These are phyloP conservation scores for Aspergillus heteromorphus DNA, from an alignment of 495 filamentous ascomycete genomes.

Conservation along the genomic window DNA sequence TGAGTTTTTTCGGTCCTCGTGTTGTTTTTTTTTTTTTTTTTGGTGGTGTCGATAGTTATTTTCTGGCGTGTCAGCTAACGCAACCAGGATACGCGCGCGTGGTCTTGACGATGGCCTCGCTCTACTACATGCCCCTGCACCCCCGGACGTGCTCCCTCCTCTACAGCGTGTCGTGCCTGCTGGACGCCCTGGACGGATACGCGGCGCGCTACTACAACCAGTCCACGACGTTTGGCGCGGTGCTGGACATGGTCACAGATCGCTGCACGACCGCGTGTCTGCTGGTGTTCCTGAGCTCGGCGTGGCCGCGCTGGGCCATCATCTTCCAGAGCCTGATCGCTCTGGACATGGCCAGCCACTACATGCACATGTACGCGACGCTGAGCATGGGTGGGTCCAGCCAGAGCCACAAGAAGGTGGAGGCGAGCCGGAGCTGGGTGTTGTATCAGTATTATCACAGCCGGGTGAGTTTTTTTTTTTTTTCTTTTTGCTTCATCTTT, in stretches of 20 bases:
- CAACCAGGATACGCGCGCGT: slow-evolving; percentile 77
- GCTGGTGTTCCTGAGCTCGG: slow-evolving; percentile 86
- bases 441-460: slow-evolving; percentile 96
- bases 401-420: slow-evolving; percentile 90
- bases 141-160: slow-evolving; percentile 88
- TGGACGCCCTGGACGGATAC: slow-evolving; percentile 90
- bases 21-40: no score
- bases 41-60: no score
- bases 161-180: slow-evolving; percentile 86
- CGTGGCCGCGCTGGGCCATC: slow-evolving; percentile 87
- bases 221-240: slow-evolving; percentile 88
- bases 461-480: slow-evolving; percentile 55
- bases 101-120: slow-evolving; percentile 80
- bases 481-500: neutral
- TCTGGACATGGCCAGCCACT: slow-evolving; percentile 90
- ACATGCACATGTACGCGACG: slow-evolving; percentile 97
- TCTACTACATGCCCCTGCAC: slow-evolving; percentile 98
- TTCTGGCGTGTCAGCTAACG: neutral
- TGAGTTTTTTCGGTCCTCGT: no score
- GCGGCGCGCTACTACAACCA: slow-evolving; percentile 85
- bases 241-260: slow-evolving; percentile 96
- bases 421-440: slow-evolving; percentile 59
- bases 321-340: slow-evolving; percentile 90
- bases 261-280: slow-evolving; percentile 92
- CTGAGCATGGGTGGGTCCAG: slow-evolving; percentile 67